Evolutionary conservation across 768 basidiomycete genomes (phyloP).

Genomic region (Mycena belliarum): DNA sequence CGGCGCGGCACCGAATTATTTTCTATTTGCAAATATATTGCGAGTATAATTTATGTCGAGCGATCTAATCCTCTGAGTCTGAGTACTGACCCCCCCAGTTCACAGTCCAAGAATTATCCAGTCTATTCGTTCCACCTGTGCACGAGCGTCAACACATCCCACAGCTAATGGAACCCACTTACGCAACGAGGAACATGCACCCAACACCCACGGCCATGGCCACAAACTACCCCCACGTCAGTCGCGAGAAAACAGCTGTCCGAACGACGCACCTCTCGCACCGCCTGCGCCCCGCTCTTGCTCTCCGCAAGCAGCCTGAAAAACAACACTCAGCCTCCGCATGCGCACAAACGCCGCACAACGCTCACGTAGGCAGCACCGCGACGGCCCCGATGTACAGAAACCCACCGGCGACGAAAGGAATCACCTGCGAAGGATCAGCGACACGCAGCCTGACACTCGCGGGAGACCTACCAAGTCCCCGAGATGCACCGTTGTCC

Average conservation of each 20-base stretch:
- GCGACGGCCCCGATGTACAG: slow-evolving; percentile 93
- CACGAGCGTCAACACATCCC: background rate
- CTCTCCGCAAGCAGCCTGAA: slow-evolving; percentile 81
- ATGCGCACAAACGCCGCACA: background rate
- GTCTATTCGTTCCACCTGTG: slow-evolving; percentile 75
- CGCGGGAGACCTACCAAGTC: slow-evolving; percentile 66
- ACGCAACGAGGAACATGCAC: slow-evolving; percentile 94
- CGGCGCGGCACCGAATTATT: too few relatives aligned
- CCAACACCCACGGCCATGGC: slow-evolving; percentile 89
- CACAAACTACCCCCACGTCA: slow-evolving; percentile 60
- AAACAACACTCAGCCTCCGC: background rate
- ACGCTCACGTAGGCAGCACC: slow-evolving; percentile 82
- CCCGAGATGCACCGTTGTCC: slow-evolving; percentile 75
- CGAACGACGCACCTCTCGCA: slow-evolving; percentile 72
- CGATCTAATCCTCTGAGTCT: too few relatives aligned
- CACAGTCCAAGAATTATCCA: too few relatives aligned
- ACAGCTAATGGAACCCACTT: slow-evolving; percentile 48
- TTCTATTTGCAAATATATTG: too few relatives aligned
- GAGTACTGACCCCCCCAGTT: too few relatives aligned
- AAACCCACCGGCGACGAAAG: slow-evolving; percentile 89
- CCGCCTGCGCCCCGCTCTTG: slow-evolving; percentile 83
- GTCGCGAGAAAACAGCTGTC: background rate
- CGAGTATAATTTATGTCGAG: too few relatives aligned
- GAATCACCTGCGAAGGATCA: slow-evolving; percentile 63
- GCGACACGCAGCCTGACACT: slow-evolving; percentile 13